Evolutionary conservation across 2,329 filamentous ascomycete species (phyloP).

Genomic region (Diaporthe australafricana): DNA sequence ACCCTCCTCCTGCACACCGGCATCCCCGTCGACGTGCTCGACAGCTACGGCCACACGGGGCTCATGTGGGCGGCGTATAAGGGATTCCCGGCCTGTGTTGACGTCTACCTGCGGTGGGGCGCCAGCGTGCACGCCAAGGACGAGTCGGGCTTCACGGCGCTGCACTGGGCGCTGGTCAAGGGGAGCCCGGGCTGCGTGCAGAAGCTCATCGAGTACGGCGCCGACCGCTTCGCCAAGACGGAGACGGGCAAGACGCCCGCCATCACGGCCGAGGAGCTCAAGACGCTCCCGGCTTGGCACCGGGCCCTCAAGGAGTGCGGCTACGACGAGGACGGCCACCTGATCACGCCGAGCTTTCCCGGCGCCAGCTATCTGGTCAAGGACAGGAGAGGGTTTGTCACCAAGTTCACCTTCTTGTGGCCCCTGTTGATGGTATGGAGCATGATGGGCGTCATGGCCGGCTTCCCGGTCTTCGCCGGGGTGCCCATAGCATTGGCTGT

Average conservation of each 20-base stretch:
- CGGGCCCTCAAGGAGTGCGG: constrained; percentile 86
- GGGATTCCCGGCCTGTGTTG: constrained; percentile 91
- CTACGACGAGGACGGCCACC: constrained; percentile 82
- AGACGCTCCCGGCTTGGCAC: constrained; percentile 84
- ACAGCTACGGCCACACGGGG: constrained; percentile 90
- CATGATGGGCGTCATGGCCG: constrained; percentile 77
- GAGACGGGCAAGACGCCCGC: constrained; percentile 90
- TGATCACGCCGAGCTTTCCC: constrained; percentile 77
- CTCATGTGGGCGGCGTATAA: constrained; percentile 99
- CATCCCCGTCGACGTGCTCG: constrained; percentile 91
- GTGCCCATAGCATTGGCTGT: constrained; percentile 77
- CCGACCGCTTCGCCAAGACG: constrained; percentile 92
- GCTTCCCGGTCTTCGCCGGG: constrained; percentile 79
- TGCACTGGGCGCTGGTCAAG: constrained; percentile 97
- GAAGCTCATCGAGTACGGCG: constrained; percentile 94
- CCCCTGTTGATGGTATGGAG: constrained; percentile 82
- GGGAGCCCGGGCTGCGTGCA: constrained; percentile 90
- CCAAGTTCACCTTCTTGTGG: constrained; percentile 89
- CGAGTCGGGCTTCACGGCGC: constrained; percentile 91
- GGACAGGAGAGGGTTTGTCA: constrained; percentile 82
- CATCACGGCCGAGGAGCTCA: constrained; percentile 89
- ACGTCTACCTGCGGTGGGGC: constrained; percentile 93
- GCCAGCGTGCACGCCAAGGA: constrained; percentile 92
- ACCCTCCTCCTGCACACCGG: constrained; percentile 93
- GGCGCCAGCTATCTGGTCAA: constrained; percentile 78